A percentile compares a stretch with the other conserved stretches of the same genome.
Conservation (phyloP, 768 basidiomycete genomes). For the Mycena floridula region DNA sequence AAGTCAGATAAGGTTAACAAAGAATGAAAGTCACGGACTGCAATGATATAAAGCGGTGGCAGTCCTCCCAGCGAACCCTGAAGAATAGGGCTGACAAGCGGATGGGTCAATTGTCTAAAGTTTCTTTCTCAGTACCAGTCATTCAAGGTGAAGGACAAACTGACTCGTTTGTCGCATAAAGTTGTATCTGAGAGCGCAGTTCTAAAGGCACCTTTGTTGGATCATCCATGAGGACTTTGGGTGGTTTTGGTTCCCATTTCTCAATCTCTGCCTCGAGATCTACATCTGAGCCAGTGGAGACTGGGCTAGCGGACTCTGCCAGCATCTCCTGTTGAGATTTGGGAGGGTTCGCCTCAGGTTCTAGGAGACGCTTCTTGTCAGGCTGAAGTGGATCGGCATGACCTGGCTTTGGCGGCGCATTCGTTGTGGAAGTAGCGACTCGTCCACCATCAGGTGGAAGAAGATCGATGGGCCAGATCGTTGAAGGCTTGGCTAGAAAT, state of each 20-base stretch:
- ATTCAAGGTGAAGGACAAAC: slow-evolving; percentile 9
- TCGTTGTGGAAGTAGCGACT: slow-evolving; percentile 27
- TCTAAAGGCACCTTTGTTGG: slow-evolving; percentile 38
- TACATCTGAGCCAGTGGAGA: neutral
- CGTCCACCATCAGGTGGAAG: slow-evolving; percentile 26
- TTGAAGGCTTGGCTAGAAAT: slow-evolving; percentile 54
- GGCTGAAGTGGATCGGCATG: slow-evolving; percentile 41
- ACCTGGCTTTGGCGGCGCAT: slow-evolving; percentile 42
- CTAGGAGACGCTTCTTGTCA: slow-evolving; percentile 14
- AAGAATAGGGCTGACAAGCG: slow-evolving; percentile 66
- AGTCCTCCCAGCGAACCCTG: slow-evolving; percentile 72
- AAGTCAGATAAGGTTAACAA: too few species aligned
- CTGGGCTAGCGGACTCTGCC: slow-evolving; percentile 5
- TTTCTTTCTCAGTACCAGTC: neutral
- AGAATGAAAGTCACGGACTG: too few species aligned
- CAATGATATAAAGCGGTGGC: slow-evolving; percentile 67
- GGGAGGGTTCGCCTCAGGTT: slow-evolving; percentile 6
- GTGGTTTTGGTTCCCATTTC: slow-evolving; percentile 47
- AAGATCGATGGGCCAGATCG: slow-evolving; percentile 50
- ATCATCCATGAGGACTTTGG: slow-evolving; percentile 49
- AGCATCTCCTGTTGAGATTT: slow-evolving; percentile 29
- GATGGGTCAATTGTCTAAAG: slow-evolving; percentile 54
- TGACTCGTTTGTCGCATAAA: slow-evolving; percentile 71
- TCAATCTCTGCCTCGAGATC: slow-evolving; percentile 16
- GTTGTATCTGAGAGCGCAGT: slow-evolving; percentile 62